A percentile compares a stretch with the other conserved stretches of the same genome.
phyloP scores from a whole-genome alignment of 305 asterid species.

The Fraxinus floribunda region DNA sequence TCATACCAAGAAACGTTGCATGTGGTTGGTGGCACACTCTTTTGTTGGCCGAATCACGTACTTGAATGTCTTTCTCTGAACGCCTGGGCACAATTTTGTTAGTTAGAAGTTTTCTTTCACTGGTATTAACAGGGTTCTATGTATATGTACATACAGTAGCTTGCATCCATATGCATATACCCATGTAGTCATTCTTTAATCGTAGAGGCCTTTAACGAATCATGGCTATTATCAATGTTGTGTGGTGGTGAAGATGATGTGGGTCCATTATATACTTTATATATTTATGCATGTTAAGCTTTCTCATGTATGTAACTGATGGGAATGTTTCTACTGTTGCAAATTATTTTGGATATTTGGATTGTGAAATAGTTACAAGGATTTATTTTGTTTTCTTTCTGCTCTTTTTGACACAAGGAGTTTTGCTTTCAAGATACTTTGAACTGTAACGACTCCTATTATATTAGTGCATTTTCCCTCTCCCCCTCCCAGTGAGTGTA shows the following conservation, averaged over 20 bases:
- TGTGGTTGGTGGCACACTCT: constrained; percentile 99
- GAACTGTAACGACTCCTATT: not conserved
- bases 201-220: constrained; percentile 26
- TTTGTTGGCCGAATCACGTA: constrained; percentile 64
- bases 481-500: not conserved
- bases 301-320: not conserved
- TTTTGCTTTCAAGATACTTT: not conserved
- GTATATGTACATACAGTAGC: constrained; percentile 33
- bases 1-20: constrained; percentile 57
- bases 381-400: not conserved
- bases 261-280: constrained; percentile 24
- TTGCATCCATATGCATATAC: constrained; percentile 18
- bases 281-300: constrained; percentile 15
- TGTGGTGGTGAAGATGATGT: constrained; percentile 15
- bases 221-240: constrained; percentile 17
- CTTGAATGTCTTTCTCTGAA: constrained; percentile 35
- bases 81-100: constrained; percentile 58
- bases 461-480: not conserved
- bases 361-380: not conserved
- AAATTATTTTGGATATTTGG: not conserved
- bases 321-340: not conserved
- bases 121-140: constrained; percentile 18
- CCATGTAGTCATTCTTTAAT: constrained; percentile 20
- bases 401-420: not conserved
- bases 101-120: constrained; percentile 40